Evolutionary conservation across 1,284 basidiomycete genomes (phyloP), one percentile per base, ranked within the genome.

Genomic region (Tylopilus sp.): DNA sequence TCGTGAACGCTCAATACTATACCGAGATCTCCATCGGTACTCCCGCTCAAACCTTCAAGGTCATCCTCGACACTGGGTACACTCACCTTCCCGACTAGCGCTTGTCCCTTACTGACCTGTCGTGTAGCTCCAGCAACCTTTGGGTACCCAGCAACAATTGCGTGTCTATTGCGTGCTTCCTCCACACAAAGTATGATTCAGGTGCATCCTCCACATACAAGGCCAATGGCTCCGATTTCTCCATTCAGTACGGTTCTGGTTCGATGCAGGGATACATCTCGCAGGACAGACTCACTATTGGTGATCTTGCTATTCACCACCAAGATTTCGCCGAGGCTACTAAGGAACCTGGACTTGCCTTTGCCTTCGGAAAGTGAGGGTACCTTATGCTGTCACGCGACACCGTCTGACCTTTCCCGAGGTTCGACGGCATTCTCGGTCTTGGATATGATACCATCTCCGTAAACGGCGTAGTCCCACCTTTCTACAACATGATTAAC

Each of bases 1-100:
- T 93, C 75, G 84, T 96, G 82, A 98, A 98, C 67, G 94, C 95
- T 26, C 95, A 99, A 72, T 98, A 99, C 75, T 99, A 82, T 69
- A 81, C 93, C 33, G 89, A 94, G 59, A 95, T 99, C 57, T 71
- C 75, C 10, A 69, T 99, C 49, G 95, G 92, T 14, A 78, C 76
- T 3, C 92, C 92, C 12, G 77, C 90, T 44, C 92, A 95, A 71
- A 74, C 67, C 72, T 91, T 91, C 77, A 91, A 91, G 72, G 89
- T 94, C 59, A 81, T 93, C 52, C 79, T 92, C 54, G 91, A 93
- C 65, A 93, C 90, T 44, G 91, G 90, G 85, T 82, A 64, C 11
- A 2, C 12, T 29, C 4, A 20, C 12, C 2, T 17, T 20, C 12
- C 14, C 31, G 7, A 3, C 14, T 7, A 3, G 4, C 39, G 0